A percentile compares a stretch with the other conserved stretches of the same genome.
These are phyloP conservation scores for Rehmannia glutinosa DNA, from an alignment of 257 asterid species.

Conservation along the genomic window DNA sequence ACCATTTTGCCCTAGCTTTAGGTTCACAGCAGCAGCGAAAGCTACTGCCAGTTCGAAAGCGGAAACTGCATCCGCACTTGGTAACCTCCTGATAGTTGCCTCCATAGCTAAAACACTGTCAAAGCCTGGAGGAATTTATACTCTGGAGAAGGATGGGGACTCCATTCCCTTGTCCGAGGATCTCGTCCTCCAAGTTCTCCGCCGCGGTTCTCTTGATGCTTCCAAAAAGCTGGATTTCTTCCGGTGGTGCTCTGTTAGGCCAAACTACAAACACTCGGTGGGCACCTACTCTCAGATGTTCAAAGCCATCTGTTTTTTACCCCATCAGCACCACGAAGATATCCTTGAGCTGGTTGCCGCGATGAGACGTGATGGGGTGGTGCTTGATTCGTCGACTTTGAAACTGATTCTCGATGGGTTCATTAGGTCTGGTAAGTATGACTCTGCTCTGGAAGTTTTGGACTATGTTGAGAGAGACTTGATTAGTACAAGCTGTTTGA, in stretches of 20 bases:
- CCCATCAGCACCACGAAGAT: conserved; percentile 44
- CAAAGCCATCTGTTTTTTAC: conserved; percentile 38
- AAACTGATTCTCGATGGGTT: conserved; percentile 70
- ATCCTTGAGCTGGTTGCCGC: conserved; percentile 45
- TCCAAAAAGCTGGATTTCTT: conserved; percentile 63
- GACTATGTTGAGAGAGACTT: conserved; percentile 50
- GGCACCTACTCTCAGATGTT: conserved; percentile 62
- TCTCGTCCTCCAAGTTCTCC: conserved; percentile 60
- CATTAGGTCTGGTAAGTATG: conserved; percentile 60
- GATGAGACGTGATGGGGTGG: conserved; percentile 53
- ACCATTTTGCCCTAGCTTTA: conserved; percentile 16
- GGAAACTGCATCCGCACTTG: too few species aligned
- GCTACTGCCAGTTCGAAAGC: not conserved
- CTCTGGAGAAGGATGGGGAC: conserved; percentile 40
- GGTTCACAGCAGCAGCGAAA: conserved; percentile 16
- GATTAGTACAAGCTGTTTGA: conserved; percentile 33
- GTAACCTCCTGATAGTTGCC: conserved; percentile 57
- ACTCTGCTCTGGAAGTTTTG: conserved; percentile 61
- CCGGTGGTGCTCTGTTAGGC: conserved; percentile 66
- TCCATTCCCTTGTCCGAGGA: conserved; percentile 51
- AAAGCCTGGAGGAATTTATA: conserved; percentile 55
- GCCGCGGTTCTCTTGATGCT: conserved; percentile 52
- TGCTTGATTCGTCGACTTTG: conserved; percentile 53
- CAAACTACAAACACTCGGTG: conserved; percentile 59
- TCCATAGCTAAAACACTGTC: conserved; percentile 67